Conservation (phyloP, 768 basidiomycete species). For the Wakefieldia striispora region DNA sequence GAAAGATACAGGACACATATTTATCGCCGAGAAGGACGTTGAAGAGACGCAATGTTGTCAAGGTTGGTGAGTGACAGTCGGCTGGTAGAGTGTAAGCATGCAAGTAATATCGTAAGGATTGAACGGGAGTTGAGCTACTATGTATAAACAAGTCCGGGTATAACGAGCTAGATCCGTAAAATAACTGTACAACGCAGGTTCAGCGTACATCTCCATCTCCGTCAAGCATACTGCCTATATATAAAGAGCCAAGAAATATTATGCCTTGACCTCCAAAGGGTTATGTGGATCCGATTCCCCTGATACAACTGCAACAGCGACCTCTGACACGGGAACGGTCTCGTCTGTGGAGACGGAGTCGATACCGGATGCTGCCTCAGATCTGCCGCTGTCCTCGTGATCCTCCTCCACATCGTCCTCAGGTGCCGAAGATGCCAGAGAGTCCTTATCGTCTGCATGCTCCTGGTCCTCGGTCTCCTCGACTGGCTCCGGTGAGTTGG, state of each 20-base stretch:
- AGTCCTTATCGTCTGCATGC: conserved; percentile 14
- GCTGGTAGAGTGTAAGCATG: too few relatives aligned
- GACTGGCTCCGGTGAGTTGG: conserved; percentile 4
- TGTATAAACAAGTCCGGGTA: conserved; percentile 21
- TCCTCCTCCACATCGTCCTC: conserved; percentile 4
- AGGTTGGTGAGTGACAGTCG: too few relatives aligned
- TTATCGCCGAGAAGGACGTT: too few relatives aligned
- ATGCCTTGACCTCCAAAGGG: conserved; percentile 20
- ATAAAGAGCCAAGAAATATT: conserved; percentile 13
- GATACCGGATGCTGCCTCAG: conserved; percentile 3
- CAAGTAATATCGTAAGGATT: conserved; percentile 1
- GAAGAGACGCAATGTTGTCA: too few relatives aligned
- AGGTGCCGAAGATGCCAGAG: conserved; percentile 24
- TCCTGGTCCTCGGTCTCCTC: conserved; percentile 15
- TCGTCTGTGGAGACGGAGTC: conserved; percentile 2
- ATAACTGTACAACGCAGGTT: conserved; percentile 8
- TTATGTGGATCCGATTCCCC: conserved; percentile 8
- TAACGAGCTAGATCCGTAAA: conserved; percentile 5
- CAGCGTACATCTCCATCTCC: background rate
- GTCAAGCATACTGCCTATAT: too few relatives aligned
- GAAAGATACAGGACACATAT: too few relatives aligned
- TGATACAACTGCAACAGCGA: background rate
- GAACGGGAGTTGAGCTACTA: conserved; percentile 8
- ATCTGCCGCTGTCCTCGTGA: background rate
- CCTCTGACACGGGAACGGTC: conserved; percentile 3